These are phyloP conservation scores for Erodium texanum DNA, from an alignment of 441 rosid genomes.

Conservation along the genomic window DNA sequence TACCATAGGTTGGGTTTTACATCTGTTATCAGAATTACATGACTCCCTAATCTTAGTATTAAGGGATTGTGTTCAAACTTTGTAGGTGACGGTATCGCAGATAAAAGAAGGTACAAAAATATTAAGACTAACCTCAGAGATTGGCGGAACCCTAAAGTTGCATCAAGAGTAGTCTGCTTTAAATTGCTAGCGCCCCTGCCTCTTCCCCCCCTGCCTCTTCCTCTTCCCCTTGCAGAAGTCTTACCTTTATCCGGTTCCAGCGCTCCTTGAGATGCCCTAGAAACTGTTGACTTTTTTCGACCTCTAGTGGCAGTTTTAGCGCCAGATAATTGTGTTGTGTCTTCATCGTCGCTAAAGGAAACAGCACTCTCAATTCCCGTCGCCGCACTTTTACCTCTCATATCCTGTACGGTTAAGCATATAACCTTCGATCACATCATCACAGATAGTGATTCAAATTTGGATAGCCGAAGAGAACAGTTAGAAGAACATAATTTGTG, in stretches of 20 bases:
- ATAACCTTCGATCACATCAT: constrained; percentile 21
- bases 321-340: constrained; percentile 40
- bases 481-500: background rate
- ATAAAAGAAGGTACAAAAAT: background rate
- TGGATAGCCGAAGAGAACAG: constrained; percentile 10
- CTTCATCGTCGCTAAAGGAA: constrained; percentile 93
- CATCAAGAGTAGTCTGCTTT: constrained; percentile 88
- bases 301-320: constrained; percentile 45
- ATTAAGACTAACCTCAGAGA: constrained; percentile 51
- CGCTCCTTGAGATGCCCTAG: constrained; percentile 38
- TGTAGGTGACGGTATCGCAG: too few relatives aligned
- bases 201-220: constrained; percentile 52
- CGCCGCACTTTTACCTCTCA: constrained; percentile 33
- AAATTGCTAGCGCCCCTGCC: constrained; percentile 44
- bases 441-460: constrained; percentile 5
- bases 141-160: constrained; percentile 55
- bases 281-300: constrained; percentile 45
- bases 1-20: background rate
- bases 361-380: constrained; percentile 45
- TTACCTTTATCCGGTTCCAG: constrained; percentile 44
- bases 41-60: background rate
- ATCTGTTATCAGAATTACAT: background rate
- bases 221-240: constrained; percentile 77
- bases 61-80: too few relatives aligned
- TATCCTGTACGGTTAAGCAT: constrained; percentile 36